phyloP scores from a whole-genome alignment of 2,329 filamentous ascomycete species.

The Penicillium sclerotigenum region DNA sequence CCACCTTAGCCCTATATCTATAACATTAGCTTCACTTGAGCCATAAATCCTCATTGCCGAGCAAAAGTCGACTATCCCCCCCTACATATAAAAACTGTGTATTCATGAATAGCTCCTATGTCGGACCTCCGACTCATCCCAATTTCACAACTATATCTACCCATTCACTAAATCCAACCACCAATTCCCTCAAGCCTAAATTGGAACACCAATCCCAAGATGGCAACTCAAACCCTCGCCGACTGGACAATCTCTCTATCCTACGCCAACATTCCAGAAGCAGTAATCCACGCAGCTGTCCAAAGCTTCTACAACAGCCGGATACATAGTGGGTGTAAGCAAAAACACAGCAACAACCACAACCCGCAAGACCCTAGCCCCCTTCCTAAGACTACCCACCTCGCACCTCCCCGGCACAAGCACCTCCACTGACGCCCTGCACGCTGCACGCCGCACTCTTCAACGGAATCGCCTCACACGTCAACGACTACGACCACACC shows the following conservation, averaged over 20 bases:
- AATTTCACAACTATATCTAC: not conserved
- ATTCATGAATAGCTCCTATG: not conserved
- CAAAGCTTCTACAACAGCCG: slow-evolving; percentile 53
- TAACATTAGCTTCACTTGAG: not conserved
- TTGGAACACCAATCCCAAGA: not conserved
- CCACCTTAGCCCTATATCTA: not conserved
- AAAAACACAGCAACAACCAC: slow-evolving; percentile 46
- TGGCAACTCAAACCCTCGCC: slow-evolving; percentile 30
- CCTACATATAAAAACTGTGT: not conserved
- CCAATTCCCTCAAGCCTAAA: no score
- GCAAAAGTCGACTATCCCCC: not conserved
- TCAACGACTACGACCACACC: slow-evolving; percentile 58
- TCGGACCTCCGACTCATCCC: not conserved
- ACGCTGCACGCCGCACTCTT: slow-evolving; percentile 53
- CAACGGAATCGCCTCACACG: slow-evolving; percentile 55
- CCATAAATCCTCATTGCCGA: not conserved
- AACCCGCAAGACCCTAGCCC: slow-evolving; percentile 35
- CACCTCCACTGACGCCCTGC: slow-evolving; percentile 44
- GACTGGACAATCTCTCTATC: slow-evolving; percentile 44
- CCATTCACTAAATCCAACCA: not conserved
- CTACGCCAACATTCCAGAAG: slow-evolving; percentile 36
- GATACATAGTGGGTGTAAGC: slow-evolving; percentile 53
- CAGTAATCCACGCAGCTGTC: slow-evolving; percentile 46
- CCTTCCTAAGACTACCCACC: slow-evolving; percentile 40
- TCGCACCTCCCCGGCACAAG: slow-evolving; percentile 36